Evolutionary conservation across 352 stramenopile species (phyloP).

Genomic region (Pythium aphanidermatum): DNA sequence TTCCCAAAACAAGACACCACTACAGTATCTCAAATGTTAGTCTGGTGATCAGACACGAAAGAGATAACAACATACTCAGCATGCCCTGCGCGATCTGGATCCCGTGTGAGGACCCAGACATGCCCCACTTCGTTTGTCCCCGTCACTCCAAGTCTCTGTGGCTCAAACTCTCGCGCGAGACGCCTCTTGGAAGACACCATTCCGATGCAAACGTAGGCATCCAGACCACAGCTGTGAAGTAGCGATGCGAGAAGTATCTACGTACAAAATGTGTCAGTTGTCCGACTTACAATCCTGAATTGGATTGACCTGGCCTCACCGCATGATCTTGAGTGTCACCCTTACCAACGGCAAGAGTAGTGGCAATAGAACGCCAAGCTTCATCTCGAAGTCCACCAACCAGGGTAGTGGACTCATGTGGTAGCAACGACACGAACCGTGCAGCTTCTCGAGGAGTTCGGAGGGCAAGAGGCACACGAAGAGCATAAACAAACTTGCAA

Average conservation of each 20-base stretch:
- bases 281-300: no score
- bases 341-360: constrained; percentile 63
- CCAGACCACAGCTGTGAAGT: constrained; percentile 83
- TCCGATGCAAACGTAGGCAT: constrained; percentile 85
- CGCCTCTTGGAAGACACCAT: constrained; percentile 34
- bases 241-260: constrained; percentile 82
- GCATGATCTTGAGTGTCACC: constrained; percentile 84
- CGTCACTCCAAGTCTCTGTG: background rate
- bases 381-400: constrained; percentile 60
- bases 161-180: background rate
- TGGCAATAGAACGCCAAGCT: constrained; percentile 67
- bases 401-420: constrained; percentile 43
- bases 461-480: constrained; percentile 45
- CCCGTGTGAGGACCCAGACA: constrained; percentile 72
- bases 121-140: constrained; percentile 42
- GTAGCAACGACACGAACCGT: constrained; percentile 78
- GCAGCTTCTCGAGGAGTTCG: constrained; percentile 75
- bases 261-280: no score
- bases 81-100: constrained; percentile 11
- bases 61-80: constrained; percentile 6
- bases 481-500: constrained; percentile 73
- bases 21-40: background rate
- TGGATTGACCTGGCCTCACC: no score
- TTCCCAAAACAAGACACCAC: constrained; percentile 66
- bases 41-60: background rate